These are phyloP conservation scores for Akanthomyces uredinophilus DNA, from an alignment of 2,329 filamentous ascomycete genomes.

Conservation along the genomic window DNA sequence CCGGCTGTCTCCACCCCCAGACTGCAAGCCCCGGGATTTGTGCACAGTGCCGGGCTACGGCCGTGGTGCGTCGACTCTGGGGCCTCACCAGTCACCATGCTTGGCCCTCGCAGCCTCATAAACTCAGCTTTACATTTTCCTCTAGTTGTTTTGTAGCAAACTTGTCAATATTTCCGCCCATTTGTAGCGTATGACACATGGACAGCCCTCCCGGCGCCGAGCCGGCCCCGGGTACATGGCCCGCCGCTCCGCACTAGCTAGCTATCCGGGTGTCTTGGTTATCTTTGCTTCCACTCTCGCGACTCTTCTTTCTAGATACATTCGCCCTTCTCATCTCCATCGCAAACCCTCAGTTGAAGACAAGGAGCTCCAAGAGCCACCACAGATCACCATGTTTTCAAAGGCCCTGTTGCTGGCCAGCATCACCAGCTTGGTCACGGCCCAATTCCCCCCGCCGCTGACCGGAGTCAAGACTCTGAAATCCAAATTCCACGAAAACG, in stretches of 20 bases:
- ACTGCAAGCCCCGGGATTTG: background rate
- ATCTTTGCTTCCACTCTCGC: no score
- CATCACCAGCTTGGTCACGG: slow-evolving; percentile 20
- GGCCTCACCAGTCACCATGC: no score
- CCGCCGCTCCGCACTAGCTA: background rate
- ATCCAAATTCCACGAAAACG: slow-evolving; percentile 54
- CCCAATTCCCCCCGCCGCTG: slow-evolving; percentile 28
- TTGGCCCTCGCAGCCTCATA: no score
- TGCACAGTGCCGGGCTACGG: no score
- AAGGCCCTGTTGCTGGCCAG: slow-evolving; percentile 18
- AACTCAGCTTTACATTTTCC: no score
- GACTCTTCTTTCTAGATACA: no score
- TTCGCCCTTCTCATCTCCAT: background rate
- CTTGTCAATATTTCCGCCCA: no score
- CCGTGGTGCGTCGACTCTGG: no score
- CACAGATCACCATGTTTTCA: background rate
- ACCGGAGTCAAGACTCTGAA: slow-evolving; percentile 42
- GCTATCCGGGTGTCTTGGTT: background rate
- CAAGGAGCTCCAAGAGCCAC: background rate
- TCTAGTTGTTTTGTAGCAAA: no score
- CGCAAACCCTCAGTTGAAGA: background rate
- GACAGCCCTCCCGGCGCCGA: background rate
- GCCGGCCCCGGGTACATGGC: background rate
- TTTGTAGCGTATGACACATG: background rate
- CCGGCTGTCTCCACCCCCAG: background rate